Evolutionary conservation across 75 land plant genomes (phyloP).

Genomic region (Adiantum capillusveneris): DNA sequence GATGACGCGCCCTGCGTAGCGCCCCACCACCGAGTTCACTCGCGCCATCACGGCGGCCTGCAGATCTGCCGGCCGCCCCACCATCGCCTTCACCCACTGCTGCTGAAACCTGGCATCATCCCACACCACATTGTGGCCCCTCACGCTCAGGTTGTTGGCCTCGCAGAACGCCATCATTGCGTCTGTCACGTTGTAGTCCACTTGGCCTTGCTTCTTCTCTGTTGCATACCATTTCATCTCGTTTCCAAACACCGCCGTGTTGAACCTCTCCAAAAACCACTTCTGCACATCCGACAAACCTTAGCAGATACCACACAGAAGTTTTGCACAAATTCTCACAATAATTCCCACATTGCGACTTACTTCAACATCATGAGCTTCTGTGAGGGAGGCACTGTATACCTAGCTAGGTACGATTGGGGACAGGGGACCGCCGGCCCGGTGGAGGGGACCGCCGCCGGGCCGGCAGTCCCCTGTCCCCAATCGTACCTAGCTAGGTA

Average conservation of each 20-base stretch:
- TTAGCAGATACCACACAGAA: too few species aligned
- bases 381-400: too few species aligned
- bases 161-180: constrained; percentile 52
- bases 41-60: constrained; percentile 39
- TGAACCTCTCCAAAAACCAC: constrained; percentile 74
- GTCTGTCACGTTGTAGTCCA: constrained; percentile 58
- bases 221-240: constrained; percentile 87
- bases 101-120: constrained; percentile 60
- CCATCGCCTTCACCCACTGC: constrained; percentile 24
- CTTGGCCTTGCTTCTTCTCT: constrained; percentile 48
- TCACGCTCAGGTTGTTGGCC: constrained; percentile 32
- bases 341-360: too few species aligned
- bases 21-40: constrained; percentile 40
- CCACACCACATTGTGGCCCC: constrained; percentile 94
- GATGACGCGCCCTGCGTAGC: constrained; percentile 43
- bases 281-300: too few species aligned
- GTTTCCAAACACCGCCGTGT: constrained; percentile 80
- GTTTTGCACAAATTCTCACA: too few species aligned
- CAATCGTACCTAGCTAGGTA: too few species aligned
- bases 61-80: constrained; percentile 10
- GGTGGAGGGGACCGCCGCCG: too few species aligned
- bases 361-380: too few species aligned
- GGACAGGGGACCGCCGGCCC: too few species aligned
- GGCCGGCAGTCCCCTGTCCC: too few species aligned
- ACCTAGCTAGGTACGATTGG: too few species aligned